Conservation (phyloP, 257 asterid species). For the Scutellaria galericulata region DNA sequence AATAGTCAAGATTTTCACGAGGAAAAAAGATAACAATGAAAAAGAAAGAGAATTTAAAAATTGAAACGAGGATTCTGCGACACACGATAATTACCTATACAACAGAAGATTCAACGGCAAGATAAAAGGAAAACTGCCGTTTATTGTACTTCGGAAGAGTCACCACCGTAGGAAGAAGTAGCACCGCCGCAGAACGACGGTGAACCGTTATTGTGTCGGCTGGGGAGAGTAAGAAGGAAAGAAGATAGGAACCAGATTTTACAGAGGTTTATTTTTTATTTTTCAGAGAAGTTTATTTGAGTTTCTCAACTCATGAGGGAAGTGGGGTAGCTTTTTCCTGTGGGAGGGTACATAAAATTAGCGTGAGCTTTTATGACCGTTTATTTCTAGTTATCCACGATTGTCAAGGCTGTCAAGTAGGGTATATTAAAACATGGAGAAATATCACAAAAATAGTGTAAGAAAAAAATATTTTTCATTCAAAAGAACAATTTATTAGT, state of each 20-base stretch:
- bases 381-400: too few relatives aligned
- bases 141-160: conserved; percentile 6
- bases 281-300: conserved; percentile 6
- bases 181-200: conserved; percentile 51
- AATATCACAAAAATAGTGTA: too few relatives aligned
- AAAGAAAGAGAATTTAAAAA: neutral
- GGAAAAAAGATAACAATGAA: neutral
- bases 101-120: conserved; percentile 17
- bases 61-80: neutral
- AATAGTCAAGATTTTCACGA: neutral
- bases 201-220: conserved; percentile 52
- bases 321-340: conserved; percentile 18
- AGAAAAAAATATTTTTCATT: too few relatives aligned
- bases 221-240: conserved; percentile 25
- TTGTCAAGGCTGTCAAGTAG: too few relatives aligned
- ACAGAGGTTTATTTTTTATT: neutral
- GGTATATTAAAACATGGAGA: too few relatives aligned
- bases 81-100: conserved; percentile 20
- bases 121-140: conserved; percentile 20
- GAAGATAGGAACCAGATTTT: conserved; percentile 25
- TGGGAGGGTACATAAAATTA: conserved; percentile 36
- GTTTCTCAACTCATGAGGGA: conserved; percentile 17
- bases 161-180: conserved; percentile 18
- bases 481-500: too few relatives aligned
- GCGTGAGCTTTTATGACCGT: conserved; percentile 19